Base-by-base conservation (phyloP, 1,284 basidiomycete genomes). In the Pterulicium gracile region DNA sequence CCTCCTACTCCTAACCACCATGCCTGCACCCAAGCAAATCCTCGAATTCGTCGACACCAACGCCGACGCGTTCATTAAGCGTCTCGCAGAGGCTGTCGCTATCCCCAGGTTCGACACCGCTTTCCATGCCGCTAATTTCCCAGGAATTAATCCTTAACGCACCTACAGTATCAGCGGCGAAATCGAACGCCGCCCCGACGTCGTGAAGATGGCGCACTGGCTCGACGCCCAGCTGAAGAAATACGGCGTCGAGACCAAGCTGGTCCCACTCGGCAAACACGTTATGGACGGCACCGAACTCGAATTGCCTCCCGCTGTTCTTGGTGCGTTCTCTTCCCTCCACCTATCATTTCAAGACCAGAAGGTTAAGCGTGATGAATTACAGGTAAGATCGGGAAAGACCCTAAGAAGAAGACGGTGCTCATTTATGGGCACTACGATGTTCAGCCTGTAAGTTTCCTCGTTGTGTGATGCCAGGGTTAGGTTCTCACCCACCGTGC, bases 391-490 rank as follows among this genome's bases (percentile, higher is more conserved):
- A 73, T 97, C 51, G 92, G 93, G 12, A 73, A 82, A 46, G 89
- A 95, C 64, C 76, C 79, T 14, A 77, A 69, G 55, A 94, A 94
- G 78, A 94, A 88, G 77, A 97, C 91, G 0, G 79, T 97, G 46
- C 75, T 96, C 19, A 70, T 96, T 42, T 97, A 97, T 60, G 93
- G 92, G 1, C 89, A 93, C 61, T 93, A 88, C 58, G 87, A 89
- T 58, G 86, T 89, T 12, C 87, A 89, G 56, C 87, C 87, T 4
- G 85, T 86, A 51, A 47, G 78, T 68, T 3, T 4, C n/a, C 21
- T 15, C 23, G 21, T 43, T 19, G 10, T 32, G 27, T 32, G n/a
- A n/a, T 7, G 27, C 7, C 24, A 41, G 18, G 39, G 4, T 44
- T 17, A 17, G 47, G 46, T 47, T 39, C 23, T 42, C 15, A 3